Evolutionary conservation across 371 early-diverging fungal genomes (phyloP).

Genomic region (Mortierella sp.): DNA sequence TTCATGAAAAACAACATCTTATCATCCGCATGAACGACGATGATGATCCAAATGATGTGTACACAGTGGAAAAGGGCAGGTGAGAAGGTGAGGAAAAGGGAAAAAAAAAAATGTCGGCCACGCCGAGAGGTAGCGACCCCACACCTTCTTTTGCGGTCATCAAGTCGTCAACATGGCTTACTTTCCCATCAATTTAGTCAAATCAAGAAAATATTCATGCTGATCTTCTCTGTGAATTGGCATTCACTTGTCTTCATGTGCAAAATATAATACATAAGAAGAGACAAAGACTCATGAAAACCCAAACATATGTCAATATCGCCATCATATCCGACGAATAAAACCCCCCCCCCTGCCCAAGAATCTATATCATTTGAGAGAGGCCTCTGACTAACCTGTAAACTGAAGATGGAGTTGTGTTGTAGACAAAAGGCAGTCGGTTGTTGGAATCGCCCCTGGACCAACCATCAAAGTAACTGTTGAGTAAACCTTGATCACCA

Average conservation of each 20-base stretch:
- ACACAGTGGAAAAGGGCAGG: slow-evolving; percentile 3
- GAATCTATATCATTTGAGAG: not conserved
- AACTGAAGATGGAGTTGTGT: slow-evolving; percentile 89
- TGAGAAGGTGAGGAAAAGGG: not conserved
- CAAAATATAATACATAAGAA: slow-evolving; percentile 4
- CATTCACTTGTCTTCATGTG: slow-evolving; percentile 10
- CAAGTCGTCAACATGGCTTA: not conserved
- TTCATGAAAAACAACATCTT: slow-evolving; percentile 5
- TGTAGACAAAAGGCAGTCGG: slow-evolving; percentile 91
- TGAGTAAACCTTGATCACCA: slow-evolving; percentile 96
- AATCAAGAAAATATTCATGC: not conserved
- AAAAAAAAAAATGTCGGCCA: not conserved
- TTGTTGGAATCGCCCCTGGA: slow-evolving; percentile 65
- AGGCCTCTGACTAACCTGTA: slow-evolving; percentile 75
- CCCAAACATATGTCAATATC: not conserved
- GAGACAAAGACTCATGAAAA: not conserved
- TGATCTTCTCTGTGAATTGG: not conserved
- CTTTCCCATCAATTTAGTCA: not conserved
- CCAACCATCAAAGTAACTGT: slow-evolving; percentile 90
- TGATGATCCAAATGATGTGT: not conserved
- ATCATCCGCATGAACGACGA: slow-evolving; percentile 3
- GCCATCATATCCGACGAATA: slow-evolving; percentile 1
- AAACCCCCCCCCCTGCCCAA: not conserved
- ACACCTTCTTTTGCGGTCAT: not conserved
- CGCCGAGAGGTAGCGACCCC: not conserved